These are phyloP conservation scores for Lasiodiplodia sp. DNA, from an alignment of 2,329 filamentous ascomycete species.

Conservation along the genomic window DNA sequence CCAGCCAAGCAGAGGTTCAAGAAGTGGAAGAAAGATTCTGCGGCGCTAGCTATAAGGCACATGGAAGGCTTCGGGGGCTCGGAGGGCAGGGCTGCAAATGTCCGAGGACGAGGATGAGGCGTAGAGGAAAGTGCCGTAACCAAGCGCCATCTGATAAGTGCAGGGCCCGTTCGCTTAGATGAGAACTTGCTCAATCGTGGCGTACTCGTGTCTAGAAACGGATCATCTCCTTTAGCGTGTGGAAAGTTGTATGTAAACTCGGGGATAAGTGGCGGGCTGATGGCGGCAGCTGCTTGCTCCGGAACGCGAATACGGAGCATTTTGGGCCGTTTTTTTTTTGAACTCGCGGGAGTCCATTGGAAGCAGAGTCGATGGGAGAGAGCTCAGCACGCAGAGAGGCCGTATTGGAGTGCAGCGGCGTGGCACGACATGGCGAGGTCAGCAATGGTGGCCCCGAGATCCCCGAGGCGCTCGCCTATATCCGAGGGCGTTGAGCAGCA, in stretches of 20 bases:
- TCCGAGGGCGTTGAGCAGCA: not conserved
- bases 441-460: not conserved
- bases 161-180: not conserved
- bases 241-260: constrained; percentile 6
- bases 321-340: too few species aligned
- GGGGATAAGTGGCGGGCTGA: not conserved
- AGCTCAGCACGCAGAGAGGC: not conserved
- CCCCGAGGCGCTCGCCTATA: constrained; percentile 6
- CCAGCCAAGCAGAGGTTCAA: not conserved
- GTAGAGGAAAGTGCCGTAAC: not conserved
- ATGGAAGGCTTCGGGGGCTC: too few species aligned
- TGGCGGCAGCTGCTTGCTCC: not conserved
- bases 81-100: too few species aligned
- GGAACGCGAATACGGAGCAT: not conserved
- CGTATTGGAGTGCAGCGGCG: not conserved
- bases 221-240: not conserved
- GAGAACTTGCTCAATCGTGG: not conserved
- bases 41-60: not conserved
- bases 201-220: not conserved
- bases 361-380: not conserved
- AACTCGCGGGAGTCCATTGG: too few species aligned
- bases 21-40: not conserved
- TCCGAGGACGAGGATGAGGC: not conserved
- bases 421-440: not conserved
- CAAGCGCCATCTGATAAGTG: not conserved